Conservation (phyloP, 169 alveolate genomes). For the Plasmodium relictum region DNA sequence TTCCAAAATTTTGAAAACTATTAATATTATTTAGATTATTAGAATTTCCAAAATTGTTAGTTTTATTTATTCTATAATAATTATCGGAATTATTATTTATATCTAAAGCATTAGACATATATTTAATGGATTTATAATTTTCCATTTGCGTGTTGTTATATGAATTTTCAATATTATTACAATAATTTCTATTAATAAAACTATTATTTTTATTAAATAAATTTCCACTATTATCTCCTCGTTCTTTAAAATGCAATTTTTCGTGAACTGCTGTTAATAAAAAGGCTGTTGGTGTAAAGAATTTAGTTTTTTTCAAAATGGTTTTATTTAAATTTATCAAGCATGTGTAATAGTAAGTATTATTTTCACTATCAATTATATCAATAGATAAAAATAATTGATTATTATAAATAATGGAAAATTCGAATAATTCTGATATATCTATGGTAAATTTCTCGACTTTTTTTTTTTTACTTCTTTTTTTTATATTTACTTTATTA, state of each 20-base stretch:
- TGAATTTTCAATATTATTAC: not conserved
- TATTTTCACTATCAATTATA: conserved; percentile 12
- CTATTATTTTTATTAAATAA: not conserved
- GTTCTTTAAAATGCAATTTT: not conserved
- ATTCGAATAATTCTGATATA: conserved; percentile 56
- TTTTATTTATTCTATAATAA: not conserved
- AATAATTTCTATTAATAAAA: not conserved
- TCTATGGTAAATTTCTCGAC: conserved; percentile 44
- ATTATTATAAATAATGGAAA: conserved; percentile 9
- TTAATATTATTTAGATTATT: not conserved
- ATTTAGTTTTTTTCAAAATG: conserved; percentile 37
- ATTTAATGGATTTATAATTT: not conserved
- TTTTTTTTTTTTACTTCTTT: conserved; percentile 34
- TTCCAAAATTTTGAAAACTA: not conserved
- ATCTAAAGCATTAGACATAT: not conserved
- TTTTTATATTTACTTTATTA: conserved; percentile 45
- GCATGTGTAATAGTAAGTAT: conserved; percentile 20
- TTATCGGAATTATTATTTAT: not conserved
- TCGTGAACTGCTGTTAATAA: conserved; percentile 37
- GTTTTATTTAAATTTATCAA: conserved; percentile 56
- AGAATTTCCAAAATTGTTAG: not conserved
- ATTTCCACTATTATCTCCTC: conserved; percentile 8
- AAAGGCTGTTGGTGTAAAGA: conserved; percentile 32
- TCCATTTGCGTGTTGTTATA: no score
- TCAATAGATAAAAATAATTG: conserved; percentile 32